Evolutionary conservation across 257 asterid genomes (phyloP).

Genomic region (Salvia rosmarinus): DNA sequence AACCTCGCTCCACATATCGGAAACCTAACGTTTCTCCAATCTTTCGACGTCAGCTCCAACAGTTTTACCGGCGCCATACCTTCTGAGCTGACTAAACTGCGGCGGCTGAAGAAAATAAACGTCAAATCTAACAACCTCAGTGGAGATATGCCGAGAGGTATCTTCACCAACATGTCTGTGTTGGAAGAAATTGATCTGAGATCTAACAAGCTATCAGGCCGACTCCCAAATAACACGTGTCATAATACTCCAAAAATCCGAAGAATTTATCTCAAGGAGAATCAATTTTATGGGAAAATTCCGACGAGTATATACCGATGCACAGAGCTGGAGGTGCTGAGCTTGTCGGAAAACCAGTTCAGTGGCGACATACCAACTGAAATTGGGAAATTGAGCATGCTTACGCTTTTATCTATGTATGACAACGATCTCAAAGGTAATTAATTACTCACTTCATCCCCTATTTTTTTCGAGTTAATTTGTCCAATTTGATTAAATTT

Average conservation of each 20-base stretch:
- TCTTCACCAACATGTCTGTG: background rate
- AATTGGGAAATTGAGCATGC: constrained; percentile 9
- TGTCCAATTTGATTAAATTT: too few relatives aligned
- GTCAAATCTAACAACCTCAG: background rate
- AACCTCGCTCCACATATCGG: constrained; percentile 32
- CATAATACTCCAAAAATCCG: background rate
- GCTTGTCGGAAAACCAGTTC: background rate
- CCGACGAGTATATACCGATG: background rate
- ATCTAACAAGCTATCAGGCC: background rate
- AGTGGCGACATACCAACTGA: constrained; percentile 1
- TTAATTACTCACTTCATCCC: too few relatives aligned
- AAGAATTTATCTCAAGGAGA: background rate
- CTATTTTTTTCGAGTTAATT: too few relatives aligned
- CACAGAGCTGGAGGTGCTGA: background rate
- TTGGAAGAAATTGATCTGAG: background rate
- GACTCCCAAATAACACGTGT: background rate
- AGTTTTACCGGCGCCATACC: constrained; percentile 18
- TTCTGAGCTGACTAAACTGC: constrained; percentile 6
- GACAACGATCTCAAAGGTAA: background rate
- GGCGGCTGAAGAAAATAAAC: background rate
- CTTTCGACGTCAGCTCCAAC: constrained; percentile 24
- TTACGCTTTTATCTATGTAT: background rate
- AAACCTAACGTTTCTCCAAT: constrained; percentile 29
- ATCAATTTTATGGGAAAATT: background rate
- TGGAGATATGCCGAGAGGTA: constrained; percentile 16